phyloP scores from a whole-genome alignment of 306 rosid species.

The Vigna hirtella region DNA sequence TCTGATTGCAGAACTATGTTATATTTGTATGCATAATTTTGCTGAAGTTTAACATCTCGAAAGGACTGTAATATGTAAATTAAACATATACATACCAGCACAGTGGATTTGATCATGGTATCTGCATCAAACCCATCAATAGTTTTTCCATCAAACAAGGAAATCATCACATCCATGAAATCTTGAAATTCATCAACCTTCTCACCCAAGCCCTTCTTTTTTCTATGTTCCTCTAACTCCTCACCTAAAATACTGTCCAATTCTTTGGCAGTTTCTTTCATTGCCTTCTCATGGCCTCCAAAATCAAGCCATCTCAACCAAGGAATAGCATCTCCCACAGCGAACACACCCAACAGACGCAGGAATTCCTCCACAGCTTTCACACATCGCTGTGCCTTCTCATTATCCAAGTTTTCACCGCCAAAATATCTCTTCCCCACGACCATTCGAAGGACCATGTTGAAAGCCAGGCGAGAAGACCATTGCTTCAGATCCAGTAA shows the following conservation, averaged over 20 bases:
- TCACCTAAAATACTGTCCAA: slow-evolving; percentile 8
- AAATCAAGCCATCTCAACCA: slow-evolving; percentile 40
- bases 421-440: slow-evolving; percentile 20
- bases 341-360: slow-evolving; percentile 1
- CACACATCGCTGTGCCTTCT: background rate
- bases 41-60: too few species aligned
- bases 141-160: background rate
- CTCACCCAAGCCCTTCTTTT: background rate
- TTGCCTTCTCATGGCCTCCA: slow-evolving; percentile 42
- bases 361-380: background rate
- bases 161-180: slow-evolving; percentile 37
- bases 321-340: slow-evolving; percentile 39
- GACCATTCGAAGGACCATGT: slow-evolving; percentile 18
- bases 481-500: slow-evolving; percentile 30
- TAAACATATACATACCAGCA: slow-evolving; percentile 18
- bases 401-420: accelerated
- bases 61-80: too few species aligned
- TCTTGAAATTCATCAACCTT: background rate
- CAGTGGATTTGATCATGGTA: slow-evolving; percentile 35
- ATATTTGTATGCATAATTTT: too few species aligned
- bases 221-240: slow-evolving; percentile 40
- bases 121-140: slow-evolving; percentile 31
- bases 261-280: slow-evolving; percentile 31
- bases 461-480: background rate
- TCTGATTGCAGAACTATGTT: too few species aligned